phyloP scores from a whole-genome alignment of 2,329 filamentous ascomycete species.

The Fusarium penzigii region DNA sequence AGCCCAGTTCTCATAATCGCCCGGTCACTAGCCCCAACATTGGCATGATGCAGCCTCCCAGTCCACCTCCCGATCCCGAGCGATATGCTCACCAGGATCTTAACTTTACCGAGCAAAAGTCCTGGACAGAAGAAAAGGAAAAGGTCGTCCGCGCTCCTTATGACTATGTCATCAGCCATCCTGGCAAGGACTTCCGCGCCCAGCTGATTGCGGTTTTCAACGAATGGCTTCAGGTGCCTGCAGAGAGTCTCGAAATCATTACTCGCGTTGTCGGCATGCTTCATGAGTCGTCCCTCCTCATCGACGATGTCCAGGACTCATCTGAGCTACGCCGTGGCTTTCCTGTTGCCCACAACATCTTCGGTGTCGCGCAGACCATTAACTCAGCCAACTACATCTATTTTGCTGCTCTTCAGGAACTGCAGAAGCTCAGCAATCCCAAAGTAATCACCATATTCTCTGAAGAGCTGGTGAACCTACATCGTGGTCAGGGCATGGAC shows the following conservation, averaged over 20 bases:
- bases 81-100: conserved; percentile 59
- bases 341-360: conserved; percentile 82
- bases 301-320: conserved; percentile 87
- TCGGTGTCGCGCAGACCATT: conserved; percentile 84
- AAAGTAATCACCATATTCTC: conserved; percentile 70
- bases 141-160: conserved; percentile 76
- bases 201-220: conserved; percentile 83
- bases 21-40: conserved; percentile 13
- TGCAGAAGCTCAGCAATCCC: conserved; percentile 70
- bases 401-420: conserved; percentile 75
- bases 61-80: conserved; percentile 48
- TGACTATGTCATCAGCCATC: conserved; percentile 76
- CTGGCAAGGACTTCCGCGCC: conserved; percentile 82
- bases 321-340: conserved; percentile 75
- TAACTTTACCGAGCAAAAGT: conserved; percentile 49
- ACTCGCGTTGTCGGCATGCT: conserved; percentile 82
- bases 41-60: conserved; percentile 36
- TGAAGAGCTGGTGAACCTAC: conserved; percentile 81
- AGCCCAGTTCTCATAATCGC: conserved; percentile 21
- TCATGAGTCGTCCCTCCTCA: conserved; percentile 78
- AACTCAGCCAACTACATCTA: conserved; percentile 91
- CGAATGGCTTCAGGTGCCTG: conserved; percentile 73
- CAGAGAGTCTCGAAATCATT: conserved; percentile 69
- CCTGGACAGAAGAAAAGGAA: conserved; percentile 76
- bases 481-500: conserved; percentile 88